Conservation (phyloP, 768 basidiomycete genomes). For the Suillus plorans region DNA sequence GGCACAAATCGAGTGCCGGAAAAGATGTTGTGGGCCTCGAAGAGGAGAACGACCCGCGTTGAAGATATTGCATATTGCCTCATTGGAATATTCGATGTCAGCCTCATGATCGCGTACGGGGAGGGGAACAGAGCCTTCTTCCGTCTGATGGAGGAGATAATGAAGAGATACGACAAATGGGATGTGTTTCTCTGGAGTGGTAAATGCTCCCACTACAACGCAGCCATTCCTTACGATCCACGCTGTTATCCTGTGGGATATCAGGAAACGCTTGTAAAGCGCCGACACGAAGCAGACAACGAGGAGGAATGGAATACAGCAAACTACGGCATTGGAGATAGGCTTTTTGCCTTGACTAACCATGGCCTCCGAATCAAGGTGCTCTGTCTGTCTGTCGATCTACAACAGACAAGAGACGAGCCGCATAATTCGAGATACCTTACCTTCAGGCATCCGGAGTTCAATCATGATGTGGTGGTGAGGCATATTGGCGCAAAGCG, state of each 20-base stretch:
- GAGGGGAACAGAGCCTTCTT: conserved; percentile 19
- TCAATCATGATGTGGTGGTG: not conserved
- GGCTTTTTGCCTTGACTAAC: conserved; percentile 12
- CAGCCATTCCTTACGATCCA: conserved; percentile 7
- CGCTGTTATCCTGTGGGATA: conserved; percentile 9
- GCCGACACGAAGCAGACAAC: not conserved
- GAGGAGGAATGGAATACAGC: conserved; percentile 8
- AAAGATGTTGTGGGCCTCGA: conserved; percentile 17
- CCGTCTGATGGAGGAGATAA: conserved; percentile 13
- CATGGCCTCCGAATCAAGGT: conserved; percentile 12
- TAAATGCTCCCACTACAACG: conserved; percentile 7
- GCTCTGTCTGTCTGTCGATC: not conserved
- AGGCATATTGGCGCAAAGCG: not conserved
- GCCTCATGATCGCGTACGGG: conserved; percentile 17
- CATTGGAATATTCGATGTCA: conserved; percentile 17
- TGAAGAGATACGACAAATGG: conserved; percentile 13
- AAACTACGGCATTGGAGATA: conserved; percentile 3
- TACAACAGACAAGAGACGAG: not conserved
- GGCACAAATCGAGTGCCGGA: conserved; percentile 10
- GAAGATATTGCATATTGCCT: conserved; percentile 21
- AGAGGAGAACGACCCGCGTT: conserved; percentile 18
- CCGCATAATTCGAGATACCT: not conserved
- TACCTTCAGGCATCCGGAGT: not conserved
- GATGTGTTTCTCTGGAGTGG: conserved; percentile 12
- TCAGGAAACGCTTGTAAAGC: not conserved